Percentiles rank a stretch among this genome's conserved stretches.
phyloP scores from a whole-genome alignment of 2,329 filamentous ascomycete genomes.

The Claviceps capensis region DNA sequence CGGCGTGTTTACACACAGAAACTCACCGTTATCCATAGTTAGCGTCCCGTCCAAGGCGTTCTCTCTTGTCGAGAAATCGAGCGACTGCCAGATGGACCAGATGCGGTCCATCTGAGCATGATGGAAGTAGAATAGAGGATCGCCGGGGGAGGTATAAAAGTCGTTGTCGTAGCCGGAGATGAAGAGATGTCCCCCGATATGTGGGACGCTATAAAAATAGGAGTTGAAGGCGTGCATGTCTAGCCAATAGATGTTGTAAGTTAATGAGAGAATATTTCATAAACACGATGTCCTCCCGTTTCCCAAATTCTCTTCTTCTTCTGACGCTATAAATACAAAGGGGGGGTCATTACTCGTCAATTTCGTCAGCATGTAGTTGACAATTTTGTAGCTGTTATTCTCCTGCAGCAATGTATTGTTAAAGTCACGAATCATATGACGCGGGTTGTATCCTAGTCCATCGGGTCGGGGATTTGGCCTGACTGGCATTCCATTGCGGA shows the following conservation, averaged over 20 bases:
- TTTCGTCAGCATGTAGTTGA: background rate
- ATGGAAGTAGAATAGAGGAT: slow-evolving; percentile 4
- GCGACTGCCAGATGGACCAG: slow-evolving; percentile 6
- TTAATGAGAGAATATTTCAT: background rate
- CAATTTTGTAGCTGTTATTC: background rate
- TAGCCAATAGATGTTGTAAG: background rate
- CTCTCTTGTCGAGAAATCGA: background rate
- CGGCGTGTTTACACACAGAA: background rate
- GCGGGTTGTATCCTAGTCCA: slow-evolving; percentile 3
- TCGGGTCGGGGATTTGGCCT: background rate
- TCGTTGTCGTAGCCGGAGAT: slow-evolving; percentile 4
- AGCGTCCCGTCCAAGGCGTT: slow-evolving; percentile 1
- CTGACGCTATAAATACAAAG: background rate
- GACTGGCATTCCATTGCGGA: background rate
- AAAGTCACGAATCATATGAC: slow-evolving; percentile 5
- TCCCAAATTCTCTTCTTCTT: too few species aligned
- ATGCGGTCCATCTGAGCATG: slow-evolving; percentile 4
- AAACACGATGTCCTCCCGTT: too few species aligned
- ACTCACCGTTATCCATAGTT: slow-evolving; percentile 4
- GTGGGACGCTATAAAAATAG: background rate
- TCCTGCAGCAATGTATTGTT: background rate
- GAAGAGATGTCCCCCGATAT: background rate
- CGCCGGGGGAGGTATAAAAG: slow-evolving; percentile 4
- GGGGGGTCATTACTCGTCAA: background rate
- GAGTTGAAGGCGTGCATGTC: slow-evolving; percentile 1